phyloP scores from a whole-genome alignment of 768 basidiomycete genomes.

The Pleurotus pulmonarius region DNA sequence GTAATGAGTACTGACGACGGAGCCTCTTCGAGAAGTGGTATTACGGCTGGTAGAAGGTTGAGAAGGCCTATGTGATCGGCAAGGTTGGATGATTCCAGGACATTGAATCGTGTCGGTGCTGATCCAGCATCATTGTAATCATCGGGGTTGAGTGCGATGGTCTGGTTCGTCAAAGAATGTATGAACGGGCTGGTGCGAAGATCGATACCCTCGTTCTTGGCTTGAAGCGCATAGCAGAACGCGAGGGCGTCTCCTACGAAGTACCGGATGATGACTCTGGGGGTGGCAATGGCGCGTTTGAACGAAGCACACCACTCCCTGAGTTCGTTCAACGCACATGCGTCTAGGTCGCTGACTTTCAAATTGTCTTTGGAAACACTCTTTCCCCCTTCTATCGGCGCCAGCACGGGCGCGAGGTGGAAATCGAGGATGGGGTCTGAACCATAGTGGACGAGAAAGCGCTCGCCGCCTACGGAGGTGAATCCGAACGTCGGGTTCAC shows the following conservation, averaged over 20 bases:
- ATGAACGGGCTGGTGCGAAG: slow-evolving; percentile 15
- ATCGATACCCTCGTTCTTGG: slow-evolving; percentile 21
- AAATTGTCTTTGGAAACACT: slow-evolving; percentile 3
- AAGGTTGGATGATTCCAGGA: slow-evolving; percentile 50
- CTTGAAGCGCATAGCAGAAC: slow-evolving; percentile 31
- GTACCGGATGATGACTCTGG: slow-evolving; percentile 30
- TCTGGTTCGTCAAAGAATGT: slow-evolving; percentile 28
- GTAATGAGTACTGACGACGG: slow-evolving; percentile 35
- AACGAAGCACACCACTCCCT: slow-evolving; percentile 27
- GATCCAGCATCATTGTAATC: slow-evolving; percentile 22
- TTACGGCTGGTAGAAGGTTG: slow-evolving; percentile 34
- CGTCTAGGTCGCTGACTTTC: slow-evolving; percentile 19
- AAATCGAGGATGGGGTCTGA: slow-evolving; percentile 39
- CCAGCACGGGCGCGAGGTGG: slow-evolving; percentile 32
- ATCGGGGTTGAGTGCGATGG: slow-evolving; percentile 25
- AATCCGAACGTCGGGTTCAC: slow-evolving; percentile 47
- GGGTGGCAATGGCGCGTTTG: slow-evolving; percentile 18
- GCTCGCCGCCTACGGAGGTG: slow-evolving; percentile 28
- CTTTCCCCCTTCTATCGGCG: slow-evolving; percentile 13
- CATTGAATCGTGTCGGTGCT: slow-evolving; percentile 35
- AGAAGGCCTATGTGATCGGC: slow-evolving; percentile 44
- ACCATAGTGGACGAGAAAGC: slow-evolving; percentile 39
- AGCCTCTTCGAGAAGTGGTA: slow-evolving; percentile 31
- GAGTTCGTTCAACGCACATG: slow-evolving; percentile 30
- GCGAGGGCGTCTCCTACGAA: slow-evolving; percentile 36